These are phyloP conservation scores for Penicillium cosmopolitanum DNA, from an alignment of 495 filamentous ascomycete species.

Conservation along the genomic window DNA sequence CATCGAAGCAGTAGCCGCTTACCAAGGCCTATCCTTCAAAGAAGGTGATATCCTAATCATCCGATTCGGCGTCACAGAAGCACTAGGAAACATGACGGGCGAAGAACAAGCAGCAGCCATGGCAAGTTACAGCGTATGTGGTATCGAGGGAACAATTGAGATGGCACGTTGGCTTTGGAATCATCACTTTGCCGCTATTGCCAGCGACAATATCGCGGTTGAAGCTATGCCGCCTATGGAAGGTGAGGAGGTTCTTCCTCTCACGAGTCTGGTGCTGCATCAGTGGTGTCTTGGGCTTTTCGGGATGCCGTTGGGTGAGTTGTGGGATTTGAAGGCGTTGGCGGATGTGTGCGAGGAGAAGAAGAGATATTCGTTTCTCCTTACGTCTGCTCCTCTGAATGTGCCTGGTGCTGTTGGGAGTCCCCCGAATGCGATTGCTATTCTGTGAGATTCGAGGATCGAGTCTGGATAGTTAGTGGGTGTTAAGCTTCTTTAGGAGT, in stretches of 20 bases:
- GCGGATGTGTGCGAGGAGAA: constrained; percentile 49
- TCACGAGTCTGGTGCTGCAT: constrained; percentile 36
- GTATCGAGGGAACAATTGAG: constrained; percentile 30
- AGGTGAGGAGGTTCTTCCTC: constrained; percentile 18
- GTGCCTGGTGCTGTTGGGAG: constrained; percentile 46
- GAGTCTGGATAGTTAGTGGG: too few species aligned
- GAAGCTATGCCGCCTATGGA: constrained; percentile 30
- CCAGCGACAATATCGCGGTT: constrained; percentile 34
- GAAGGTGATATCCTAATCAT: constrained; percentile 50
- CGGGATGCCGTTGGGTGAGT: constrained; percentile 61
- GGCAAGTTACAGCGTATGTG: constrained; percentile 13
- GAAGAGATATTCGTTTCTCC: constrained; percentile 45
- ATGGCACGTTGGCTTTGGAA: constrained; percentile 40
- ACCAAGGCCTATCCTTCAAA: constrained; percentile 36
- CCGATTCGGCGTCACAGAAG: constrained; percentile 49
- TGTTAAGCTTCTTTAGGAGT: too few species aligned
- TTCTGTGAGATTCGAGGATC: constrained; percentile 29
- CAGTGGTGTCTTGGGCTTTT: constrained; percentile 44
- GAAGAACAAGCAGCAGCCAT: constrained; percentile 32
- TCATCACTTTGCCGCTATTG: constrained; percentile 36
- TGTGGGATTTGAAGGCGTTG: constrained; percentile 62
- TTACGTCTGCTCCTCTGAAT: constrained; percentile 51
- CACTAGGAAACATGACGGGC: constrained; percentile 29
- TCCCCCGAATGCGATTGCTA: constrained; percentile 45
- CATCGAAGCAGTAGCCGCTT: constrained; percentile 36